Evolutionary conservation across 768 basidiomycete species (phyloP), one percentile per base, ranked within the genome.

Genomic region (Hygrophorus pudorinus): DNA sequence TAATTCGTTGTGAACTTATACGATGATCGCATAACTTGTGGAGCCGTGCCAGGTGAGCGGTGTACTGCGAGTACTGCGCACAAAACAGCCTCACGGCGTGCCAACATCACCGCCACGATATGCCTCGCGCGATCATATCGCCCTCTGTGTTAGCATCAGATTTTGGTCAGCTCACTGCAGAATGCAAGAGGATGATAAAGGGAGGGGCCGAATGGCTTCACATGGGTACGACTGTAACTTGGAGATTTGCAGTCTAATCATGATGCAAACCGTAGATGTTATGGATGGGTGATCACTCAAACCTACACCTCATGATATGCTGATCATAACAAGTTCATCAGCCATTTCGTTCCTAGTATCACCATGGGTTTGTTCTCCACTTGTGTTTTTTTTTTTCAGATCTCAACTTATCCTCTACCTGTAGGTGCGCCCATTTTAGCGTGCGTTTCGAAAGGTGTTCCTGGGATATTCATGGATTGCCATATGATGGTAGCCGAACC

Each of bases 401-500:
- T 24, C 24, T 24, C 7, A 24, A 24, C 24, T 24, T 46, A 36
- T 31, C 37, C 38, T 44, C n/a, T 21, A 28, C 10, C 24, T 16
- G 2, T 59, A 91, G 89, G 93, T 46, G 81, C 88, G 28, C 93
- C 94, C 5, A 76, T 98, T 39, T 75, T 98, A 27, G 71, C 85
- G 24, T 87, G 82, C 52, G 81, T 99, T 16, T 70, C 75, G 42
- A 91, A 91, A 62, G 77, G 80, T 29, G 77, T 97, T 16, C 93
- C 94, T 2, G 88, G 78, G 42, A 96, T 97, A 54, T 98, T 92
- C 70, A 98, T 99, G 94, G 96, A 99, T 64, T 97, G 93, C 63
- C 96, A 99, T 65, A 98, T 98, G 96, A 99, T 99, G 96, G 96
- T 99, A 14, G 62, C 91, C 0, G 70, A 97, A 39, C 96, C 96